Conservation (phyloP, 257 asterid genomes). For the Gentiana macrophylla region DNA sequence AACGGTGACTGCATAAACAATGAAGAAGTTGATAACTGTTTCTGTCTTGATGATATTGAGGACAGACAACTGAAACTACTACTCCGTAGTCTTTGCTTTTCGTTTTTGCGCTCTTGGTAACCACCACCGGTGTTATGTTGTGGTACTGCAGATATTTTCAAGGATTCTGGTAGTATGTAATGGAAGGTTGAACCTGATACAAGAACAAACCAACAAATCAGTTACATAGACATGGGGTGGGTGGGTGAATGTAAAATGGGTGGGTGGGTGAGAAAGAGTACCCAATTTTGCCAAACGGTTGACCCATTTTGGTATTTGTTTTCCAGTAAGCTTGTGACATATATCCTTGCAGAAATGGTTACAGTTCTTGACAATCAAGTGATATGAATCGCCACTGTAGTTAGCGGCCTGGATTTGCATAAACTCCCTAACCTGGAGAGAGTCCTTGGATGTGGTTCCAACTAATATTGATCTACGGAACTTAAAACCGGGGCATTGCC, state of each 20-base stretch:
- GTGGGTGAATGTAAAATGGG: too few species aligned
- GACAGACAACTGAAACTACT: slow-evolving; percentile 66
- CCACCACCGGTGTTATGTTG: slow-evolving; percentile 40
- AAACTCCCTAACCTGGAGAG: slow-evolving; percentile 63
- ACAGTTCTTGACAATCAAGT: slow-evolving; percentile 88
- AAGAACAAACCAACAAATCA: slow-evolving; percentile 1
- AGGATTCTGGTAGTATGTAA: slow-evolving; percentile 72
- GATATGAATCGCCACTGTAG: slow-evolving; percentile 79
- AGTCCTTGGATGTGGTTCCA: slow-evolving; percentile 62
- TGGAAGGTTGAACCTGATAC: slow-evolving; percentile 58
- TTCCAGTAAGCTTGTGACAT: slow-evolving; percentile 69
- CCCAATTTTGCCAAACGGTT: slow-evolving; percentile 91
- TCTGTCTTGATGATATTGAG: slow-evolving; percentile 77
- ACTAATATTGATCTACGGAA: slow-evolving; percentile 73
- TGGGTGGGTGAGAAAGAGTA: slow-evolving; percentile 12
- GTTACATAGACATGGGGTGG: not conserved
- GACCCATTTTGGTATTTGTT: slow-evolving; percentile 87
- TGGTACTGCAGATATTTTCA: slow-evolving; percentile 45
- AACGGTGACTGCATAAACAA: slow-evolving; percentile 63
- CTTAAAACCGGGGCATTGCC: slow-evolving; percentile 88
- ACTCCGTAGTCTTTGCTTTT: slow-evolving; percentile 66
- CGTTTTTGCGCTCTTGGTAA: slow-evolving; percentile 32
- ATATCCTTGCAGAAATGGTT: slow-evolving; percentile 92
- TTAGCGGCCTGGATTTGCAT: slow-evolving; percentile 73
- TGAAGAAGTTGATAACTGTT: slow-evolving; percentile 63